Evolutionary conservation across 1,284 basidiomycete genomes (phyloP).

Genomic region (Cystobasidiaceae sp.): DNA sequence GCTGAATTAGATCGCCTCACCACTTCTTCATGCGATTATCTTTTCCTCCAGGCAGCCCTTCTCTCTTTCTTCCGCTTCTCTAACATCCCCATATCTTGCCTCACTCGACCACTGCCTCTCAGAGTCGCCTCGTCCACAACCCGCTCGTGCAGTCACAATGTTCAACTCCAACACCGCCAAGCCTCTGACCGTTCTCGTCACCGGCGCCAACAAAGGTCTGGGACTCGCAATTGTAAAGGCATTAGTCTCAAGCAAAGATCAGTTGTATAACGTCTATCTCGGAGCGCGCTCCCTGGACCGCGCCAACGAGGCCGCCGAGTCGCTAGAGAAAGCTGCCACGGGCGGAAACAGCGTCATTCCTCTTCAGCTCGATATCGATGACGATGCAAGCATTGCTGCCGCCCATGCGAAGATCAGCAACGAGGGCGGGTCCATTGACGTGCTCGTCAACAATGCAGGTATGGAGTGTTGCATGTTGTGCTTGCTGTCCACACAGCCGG

Average conservation of each 20-base stretch:
- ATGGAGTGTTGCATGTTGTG: too few species aligned
- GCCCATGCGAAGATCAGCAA: background rate
- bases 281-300: background rate
- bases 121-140: too few species aligned
- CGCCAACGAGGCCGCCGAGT: background rate
- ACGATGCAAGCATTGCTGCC: background rate
- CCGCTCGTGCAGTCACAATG: too few species aligned
- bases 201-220: background rate
- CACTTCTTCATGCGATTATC: too few species aligned
- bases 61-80: too few species aligned
- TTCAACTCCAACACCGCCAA: too few species aligned
- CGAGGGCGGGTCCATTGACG: background rate
- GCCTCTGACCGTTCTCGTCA: background rate
- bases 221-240: background rate
- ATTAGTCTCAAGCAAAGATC: background rate
- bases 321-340: background rate
- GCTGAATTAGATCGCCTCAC: too few species aligned
- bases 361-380: background rate
- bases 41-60: too few species aligned
- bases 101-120: too few species aligned
- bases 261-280: background rate
- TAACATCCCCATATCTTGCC: too few species aligned
- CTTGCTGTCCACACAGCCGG: too few species aligned
- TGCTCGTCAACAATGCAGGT: background rate
- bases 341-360: background rate